These are phyloP conservation scores for Pythium phragmiticola DNA, from an alignment of 352 stramenopile genomes.

Conservation along the genomic window DNA sequence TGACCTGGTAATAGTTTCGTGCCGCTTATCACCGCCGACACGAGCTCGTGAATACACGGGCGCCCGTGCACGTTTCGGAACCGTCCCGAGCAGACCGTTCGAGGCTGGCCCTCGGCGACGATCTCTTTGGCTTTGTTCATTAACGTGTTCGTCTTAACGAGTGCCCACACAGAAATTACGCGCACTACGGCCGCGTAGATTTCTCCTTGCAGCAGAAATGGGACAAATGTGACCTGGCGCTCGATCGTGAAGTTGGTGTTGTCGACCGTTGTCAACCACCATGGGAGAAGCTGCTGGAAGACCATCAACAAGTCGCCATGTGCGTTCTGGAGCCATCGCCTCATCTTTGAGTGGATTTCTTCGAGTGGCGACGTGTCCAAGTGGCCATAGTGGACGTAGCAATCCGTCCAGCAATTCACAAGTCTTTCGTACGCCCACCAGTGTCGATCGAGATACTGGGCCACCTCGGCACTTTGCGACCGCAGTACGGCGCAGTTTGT, in stretches of 20 bases:
- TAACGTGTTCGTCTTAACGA: not conserved
- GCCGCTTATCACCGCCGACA: not conserved
- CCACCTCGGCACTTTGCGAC: not conserved
- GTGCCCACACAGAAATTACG: not conserved
- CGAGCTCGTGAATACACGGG: not conserved
- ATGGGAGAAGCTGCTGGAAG: constrained; percentile 1
- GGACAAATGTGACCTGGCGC: not conserved
- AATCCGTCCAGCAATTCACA: not conserved
- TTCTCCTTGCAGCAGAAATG: not conserved
- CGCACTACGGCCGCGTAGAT: not conserved
- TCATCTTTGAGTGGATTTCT: not conserved
- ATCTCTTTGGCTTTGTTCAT: not conserved
- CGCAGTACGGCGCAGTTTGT: not conserved
- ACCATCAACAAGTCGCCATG: not conserved
- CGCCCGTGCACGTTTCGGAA: not conserved
- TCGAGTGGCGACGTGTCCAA: not conserved
- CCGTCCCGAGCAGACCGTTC: not conserved
- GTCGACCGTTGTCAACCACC: not conserved
- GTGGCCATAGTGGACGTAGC: not conserved
- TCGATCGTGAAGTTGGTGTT: not conserved
- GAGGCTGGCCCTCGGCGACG: not conserved
- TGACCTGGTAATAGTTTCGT: not conserved
- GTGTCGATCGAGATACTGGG: not conserved
- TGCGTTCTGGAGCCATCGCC: not conserved
- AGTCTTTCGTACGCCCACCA: not conserved